Evolutionary conservation across 352 stramenopile genomes (phyloP).

Genomic region (Globisporangium megalacanthum): DNA sequence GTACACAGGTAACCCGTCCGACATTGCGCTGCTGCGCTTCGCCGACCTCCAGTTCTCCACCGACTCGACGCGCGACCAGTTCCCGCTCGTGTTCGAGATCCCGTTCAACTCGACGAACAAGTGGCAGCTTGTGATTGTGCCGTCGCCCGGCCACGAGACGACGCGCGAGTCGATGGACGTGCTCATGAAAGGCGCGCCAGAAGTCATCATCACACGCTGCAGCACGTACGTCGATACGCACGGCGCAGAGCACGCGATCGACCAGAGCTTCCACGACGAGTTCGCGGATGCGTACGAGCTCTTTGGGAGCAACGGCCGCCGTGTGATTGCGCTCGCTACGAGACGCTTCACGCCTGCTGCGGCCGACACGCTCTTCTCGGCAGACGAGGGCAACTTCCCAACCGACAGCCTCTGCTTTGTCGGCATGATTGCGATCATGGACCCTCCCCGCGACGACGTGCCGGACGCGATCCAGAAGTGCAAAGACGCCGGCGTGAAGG

Average conservation of each 20-base stretch:
- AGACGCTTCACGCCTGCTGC: slow-evolving; percentile 21
- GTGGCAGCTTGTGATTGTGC: slow-evolving; percentile 50
- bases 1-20: slow-evolving; percentile 46
- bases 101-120: slow-evolving; percentile 73
- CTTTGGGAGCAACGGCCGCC: slow-evolving; percentile 36
- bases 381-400: slow-evolving; percentile 36
- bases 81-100: slow-evolving; percentile 45
- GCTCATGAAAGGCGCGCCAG: slow-evolving; percentile 93
- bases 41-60: slow-evolving; percentile 33
- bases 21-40: slow-evolving; percentile 45
- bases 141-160: slow-evolving; percentile 15
- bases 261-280: slow-evolving; percentile 26
- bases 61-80: slow-evolving; percentile 28
- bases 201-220: slow-evolving; percentile 89
- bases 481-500: slow-evolving; percentile 82
- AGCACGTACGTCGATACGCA: slow-evolving; percentile 52
- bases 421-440: slow-evolving; percentile 90
- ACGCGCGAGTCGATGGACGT: slow-evolving; percentile 22
- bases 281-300: slow-evolving; percentile 47
- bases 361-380: slow-evolving; percentile 17
- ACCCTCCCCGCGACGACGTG: slow-evolving; percentile 82
- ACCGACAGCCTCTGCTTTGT: slow-evolving; percentile 61
- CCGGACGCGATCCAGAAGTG: slow-evolving; percentile 69
- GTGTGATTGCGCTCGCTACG: slow-evolving; percentile 40
- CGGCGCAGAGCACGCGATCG: slow-evolving; percentile 37